Base-by-base conservation (phyloP, 441 rosid species). In the Melastoma candidum region DNA sequence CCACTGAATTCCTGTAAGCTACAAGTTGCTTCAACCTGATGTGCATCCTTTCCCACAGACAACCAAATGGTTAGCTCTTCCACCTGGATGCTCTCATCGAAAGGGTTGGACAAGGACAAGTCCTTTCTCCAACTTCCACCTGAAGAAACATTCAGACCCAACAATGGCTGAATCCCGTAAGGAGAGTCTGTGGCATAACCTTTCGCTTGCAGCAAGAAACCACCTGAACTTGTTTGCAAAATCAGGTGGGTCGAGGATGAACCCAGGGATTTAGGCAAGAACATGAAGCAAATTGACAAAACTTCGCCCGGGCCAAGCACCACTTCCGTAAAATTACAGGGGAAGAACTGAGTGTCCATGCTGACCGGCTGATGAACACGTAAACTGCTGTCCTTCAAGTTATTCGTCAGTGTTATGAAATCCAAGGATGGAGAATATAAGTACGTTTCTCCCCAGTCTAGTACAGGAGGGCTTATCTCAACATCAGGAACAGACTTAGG, bases 191-290 rank as follows among this genome's bases (percentile, higher is more conserved):
- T 46, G 22, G 76, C 85, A 45, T 63, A 73, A 46, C 94, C 94
- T 68, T 77, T 85, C 32, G 74, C 85, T 58, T 79, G 74, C 47
- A 85, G 76, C 53, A 85, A 56, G 63, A 79, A 84, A 49, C 89
- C 89, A 59, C 94, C 89, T 17, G 59, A 71, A 68, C 76, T 80
- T 58, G 94, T 82, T 63, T 84, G 86, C 76, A 84, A 64, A 51
- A 81, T 68, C 57, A 84, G 58, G 29, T 66, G 82, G 62, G 75
- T 78, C 36, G 80, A 71, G 51, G 94, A 79, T 64, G 74, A 70
- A 55, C 94, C 94, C 66, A 70, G 12, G 72, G 67, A 75, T 57
- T 75, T 80, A 48, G 89, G 94, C 60, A 78, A 73, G 72, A 74
- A 84, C 29, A 82, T 73, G 56, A 82, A 80, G 72, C 94, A 82